A percentile compares a stretch with the other conserved stretches of the same genome.
These are phyloP conservation scores for Bathelium albidoporum DNA, from an alignment of 495 filamentous ascomycete genomes.

Conservation along the genomic window DNA sequence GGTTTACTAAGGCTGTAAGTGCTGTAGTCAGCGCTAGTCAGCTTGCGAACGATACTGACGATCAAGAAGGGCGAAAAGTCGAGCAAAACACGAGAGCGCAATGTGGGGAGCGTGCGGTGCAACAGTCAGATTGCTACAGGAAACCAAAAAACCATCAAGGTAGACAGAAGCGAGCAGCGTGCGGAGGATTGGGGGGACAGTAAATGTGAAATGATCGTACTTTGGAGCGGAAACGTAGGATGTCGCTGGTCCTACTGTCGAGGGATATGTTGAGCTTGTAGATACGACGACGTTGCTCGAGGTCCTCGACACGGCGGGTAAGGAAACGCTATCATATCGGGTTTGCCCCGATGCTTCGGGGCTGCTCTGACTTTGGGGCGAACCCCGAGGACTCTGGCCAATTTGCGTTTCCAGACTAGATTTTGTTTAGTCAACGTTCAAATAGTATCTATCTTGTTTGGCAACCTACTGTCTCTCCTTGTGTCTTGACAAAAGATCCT, in stretches of 20 bases:
- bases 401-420: constrained; percentile 15
- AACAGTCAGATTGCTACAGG: too few relatives aligned
- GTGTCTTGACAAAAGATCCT: constrained; percentile 70
- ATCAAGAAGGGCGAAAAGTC: neutral
- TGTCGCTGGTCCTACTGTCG: neutral
- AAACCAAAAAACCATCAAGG: too few relatives aligned
- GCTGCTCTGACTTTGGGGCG: constrained; percentile 12
- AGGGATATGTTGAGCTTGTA: neutral
- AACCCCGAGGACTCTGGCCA: constrained; percentile 9
- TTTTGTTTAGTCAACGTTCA: constrained; percentile 1
- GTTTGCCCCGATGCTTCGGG: neutral
- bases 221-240: neutral
- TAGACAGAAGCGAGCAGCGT: neutral
- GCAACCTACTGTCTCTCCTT: constrained; percentile 73
- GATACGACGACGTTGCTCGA: neutral
- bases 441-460: constrained; percentile 3
- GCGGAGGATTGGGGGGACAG: neutral
- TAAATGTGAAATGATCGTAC: neutral
- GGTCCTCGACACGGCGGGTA: neutral
- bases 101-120: too few relatives aligned
- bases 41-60: neutral
- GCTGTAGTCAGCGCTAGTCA: neutral
- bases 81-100: neutral
- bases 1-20: neutral
- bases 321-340: neutral